phyloP scores from a whole-genome alignment of 2,329 filamentous ascomycete genomes.

The Scopulariopsis brevicaulis region DNA sequence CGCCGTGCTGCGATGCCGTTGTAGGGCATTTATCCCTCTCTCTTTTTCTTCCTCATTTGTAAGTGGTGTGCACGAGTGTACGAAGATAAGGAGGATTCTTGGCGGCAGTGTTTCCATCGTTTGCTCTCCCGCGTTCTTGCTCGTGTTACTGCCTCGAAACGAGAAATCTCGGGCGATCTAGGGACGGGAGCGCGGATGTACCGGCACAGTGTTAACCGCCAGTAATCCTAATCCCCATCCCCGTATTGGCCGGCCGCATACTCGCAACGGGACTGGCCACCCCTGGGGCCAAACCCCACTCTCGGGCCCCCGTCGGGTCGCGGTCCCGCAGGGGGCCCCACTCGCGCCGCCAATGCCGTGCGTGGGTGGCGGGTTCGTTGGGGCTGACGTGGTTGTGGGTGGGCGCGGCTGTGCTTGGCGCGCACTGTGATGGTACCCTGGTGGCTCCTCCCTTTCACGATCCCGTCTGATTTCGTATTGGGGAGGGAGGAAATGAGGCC shows the following conservation, averaged over 20 bases:
- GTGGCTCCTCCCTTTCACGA: background rate
- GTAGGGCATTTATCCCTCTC: no score
- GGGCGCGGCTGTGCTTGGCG: background rate
- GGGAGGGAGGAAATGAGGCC: background rate
- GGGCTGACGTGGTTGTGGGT: background rate
- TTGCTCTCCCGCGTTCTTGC: no score
- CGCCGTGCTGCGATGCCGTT: background rate
- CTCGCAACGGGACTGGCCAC: background rate
- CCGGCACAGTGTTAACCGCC: background rate
- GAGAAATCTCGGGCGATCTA: background rate
- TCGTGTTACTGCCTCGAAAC: background rate
- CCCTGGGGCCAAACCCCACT: background rate
- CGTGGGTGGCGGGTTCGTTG: background rate
- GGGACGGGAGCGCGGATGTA: background rate
- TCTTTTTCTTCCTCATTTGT: no score
- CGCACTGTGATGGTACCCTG: background rate
- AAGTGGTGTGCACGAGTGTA: no score
- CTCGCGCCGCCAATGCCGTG: background rate
- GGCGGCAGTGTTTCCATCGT: no score
- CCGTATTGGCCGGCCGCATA: background rate
- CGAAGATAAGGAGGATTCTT: no score
- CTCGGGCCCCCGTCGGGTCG: background rate
- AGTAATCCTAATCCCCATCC: background rate
- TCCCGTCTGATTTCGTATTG: background rate
- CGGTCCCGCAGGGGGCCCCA: background rate